Evolutionary conservation across 2,329 filamentous ascomycete species (phyloP), one percentile per base, ranked within the genome.

Genomic region (Colletotrichum theobromicola): DNA sequence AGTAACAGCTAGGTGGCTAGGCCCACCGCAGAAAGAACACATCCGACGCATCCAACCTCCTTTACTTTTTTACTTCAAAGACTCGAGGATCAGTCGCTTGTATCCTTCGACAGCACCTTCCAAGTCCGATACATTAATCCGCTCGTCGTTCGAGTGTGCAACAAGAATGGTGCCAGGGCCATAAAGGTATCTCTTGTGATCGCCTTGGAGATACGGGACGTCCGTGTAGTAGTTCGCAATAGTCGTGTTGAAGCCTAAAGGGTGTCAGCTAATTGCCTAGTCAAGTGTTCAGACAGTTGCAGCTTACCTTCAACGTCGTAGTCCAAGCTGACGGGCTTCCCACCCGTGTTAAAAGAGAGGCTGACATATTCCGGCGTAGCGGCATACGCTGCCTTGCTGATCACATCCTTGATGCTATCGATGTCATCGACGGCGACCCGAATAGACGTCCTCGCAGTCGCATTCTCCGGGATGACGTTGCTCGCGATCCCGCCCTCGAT

Each of bases 221-320:
- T 98, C 96, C 1, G 97, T 98, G 12, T 96, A 96, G 80, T 98
- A 98, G 82, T 98, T 98, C 60, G 96, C 94, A 0, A 94, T 92
- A 60, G 94, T 92, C 0, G 90, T 93, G 21, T 97, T 92, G 76
- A 98, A 98, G 0, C 94, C 91, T 91, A 46, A 6, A 15, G 7
- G 7, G n/a, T 18, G 15, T 34, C 2, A 72, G 64, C 79, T 50
- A 80, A 77, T 55, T 46, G 5, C 9, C 26, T 30, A 9, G n/a
- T 7, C 21, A 28, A 13, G 5, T 42, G 0, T 16, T n/a, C 30
- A 24, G 0, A 8, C 4, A 60, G 28, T 16, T 1, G 13, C 8
- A 16, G 77, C 85, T 78, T 79, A 91, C 91, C 96, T n/a, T 94
- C 89, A 7, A 98, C 92, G 80, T 97, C 94, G 74, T 93, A 93